A percentile compares a stretch with the other conserved stretches of the same genome.
These are phyloP conservation scores for Citrus cavaleriei DNA, from an alignment of 345 rosid genomes.

Conservation along the genomic window DNA sequence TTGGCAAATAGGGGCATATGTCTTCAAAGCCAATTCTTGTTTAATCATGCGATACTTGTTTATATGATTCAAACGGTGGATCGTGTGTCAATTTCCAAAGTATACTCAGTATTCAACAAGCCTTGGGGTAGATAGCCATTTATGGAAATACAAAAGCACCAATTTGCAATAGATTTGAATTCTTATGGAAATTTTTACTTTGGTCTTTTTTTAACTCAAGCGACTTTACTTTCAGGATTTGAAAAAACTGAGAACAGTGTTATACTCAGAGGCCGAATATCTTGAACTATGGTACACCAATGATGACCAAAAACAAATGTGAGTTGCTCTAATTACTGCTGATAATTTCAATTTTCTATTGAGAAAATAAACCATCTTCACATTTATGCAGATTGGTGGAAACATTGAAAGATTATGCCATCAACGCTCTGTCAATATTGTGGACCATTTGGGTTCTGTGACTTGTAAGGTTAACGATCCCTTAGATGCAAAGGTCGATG, in stretches of 20 bases:
- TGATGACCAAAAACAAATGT: slow-evolving; percentile 81
- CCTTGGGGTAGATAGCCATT: not conserved
- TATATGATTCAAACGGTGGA: not conserved
- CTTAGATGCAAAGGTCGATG: slow-evolving; percentile 77
- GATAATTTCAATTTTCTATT: not conserved
- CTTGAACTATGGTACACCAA: slow-evolving; percentile 63
- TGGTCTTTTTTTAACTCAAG: too few relatives aligned
- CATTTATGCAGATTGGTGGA: slow-evolving; percentile 65
- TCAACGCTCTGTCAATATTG: slow-evolving; percentile 84
- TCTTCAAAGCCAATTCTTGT: not conserved
- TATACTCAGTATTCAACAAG: not conserved
- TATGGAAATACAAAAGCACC: not conserved
- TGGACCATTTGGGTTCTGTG: slow-evolving; percentile 89
- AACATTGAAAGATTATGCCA: slow-evolving; percentile 82
- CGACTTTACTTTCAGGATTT: too few relatives aligned
- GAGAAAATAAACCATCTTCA: not conserved
- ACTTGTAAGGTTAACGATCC: slow-evolving; percentile 82
- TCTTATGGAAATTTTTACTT: too few relatives aligned
- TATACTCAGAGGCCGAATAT: too few relatives aligned
- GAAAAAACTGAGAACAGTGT: too few relatives aligned
- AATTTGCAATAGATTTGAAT: not conserved
- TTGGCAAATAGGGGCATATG: not conserved
- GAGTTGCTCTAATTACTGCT: slow-evolving; percentile 26
- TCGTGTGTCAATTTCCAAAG: not conserved
- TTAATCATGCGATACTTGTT: not conserved